Conservation (phyloP, 1,139 yeast species). For the Yamadazyma friedrichii region DNA sequence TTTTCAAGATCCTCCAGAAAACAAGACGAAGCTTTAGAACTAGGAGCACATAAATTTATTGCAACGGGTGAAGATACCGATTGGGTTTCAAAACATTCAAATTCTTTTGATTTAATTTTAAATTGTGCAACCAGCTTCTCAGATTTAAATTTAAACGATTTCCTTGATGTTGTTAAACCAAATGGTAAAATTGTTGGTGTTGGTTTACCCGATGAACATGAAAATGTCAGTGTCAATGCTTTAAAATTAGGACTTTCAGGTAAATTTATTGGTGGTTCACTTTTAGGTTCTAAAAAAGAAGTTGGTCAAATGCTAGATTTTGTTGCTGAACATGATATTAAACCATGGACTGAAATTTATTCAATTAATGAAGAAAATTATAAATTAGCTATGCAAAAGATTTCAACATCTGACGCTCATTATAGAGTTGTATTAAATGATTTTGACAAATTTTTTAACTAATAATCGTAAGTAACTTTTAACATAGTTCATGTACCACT, state of each 20-base stretch:
- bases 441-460: slow-evolving; percentile 5
- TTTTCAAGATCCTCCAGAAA: slow-evolving; percentile 38
- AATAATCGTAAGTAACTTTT: no score
- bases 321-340: slow-evolving; percentile 41
- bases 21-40: slow-evolving; percentile 32
- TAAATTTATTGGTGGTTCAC: slow-evolving; percentile 37
- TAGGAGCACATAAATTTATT: slow-evolving; percentile 39
- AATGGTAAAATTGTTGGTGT: slow-evolving; percentile 50
- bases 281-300: slow-evolving; percentile 51
- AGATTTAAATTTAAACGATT: slow-evolving; percentile 30
- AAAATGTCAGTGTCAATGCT: slow-evolving; percentile 18
- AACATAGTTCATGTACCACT: no score
- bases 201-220: slow-evolving; percentile 40
- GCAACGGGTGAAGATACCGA: slow-evolving; percentile 40
- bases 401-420: slow-evolving; percentile 50
- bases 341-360: slow-evolving; percentile 28
- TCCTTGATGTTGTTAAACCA: slow-evolving; percentile 28
- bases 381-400: slow-evolving; percentile 37
- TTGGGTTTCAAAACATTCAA: slow-evolving; percentile 30
- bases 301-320: slow-evolving; percentile 51
- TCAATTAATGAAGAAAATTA: slow-evolving; percentile 34
- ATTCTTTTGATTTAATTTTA: slow-evolving; percentile 46
- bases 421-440: slow-evolving; percentile 49
- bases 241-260: slow-evolving; percentile 35
- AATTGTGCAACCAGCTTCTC: slow-evolving; percentile 47